Evolutionary conservation across 495 filamentous ascomycete genomes (phyloP).

Genomic region (Penicillium pancosmium): DNA sequence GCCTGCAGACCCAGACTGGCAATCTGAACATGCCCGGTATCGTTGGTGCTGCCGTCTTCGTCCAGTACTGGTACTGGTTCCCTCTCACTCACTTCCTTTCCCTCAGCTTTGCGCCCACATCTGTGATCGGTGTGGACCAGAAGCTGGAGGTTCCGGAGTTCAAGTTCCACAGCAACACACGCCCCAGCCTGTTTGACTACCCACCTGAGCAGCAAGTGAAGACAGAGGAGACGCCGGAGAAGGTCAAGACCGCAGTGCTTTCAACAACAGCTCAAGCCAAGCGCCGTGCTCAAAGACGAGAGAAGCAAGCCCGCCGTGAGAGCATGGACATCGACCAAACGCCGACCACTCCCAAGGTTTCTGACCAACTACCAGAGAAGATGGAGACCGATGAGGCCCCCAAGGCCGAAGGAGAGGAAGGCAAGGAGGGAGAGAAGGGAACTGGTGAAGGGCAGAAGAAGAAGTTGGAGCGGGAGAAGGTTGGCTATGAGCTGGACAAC

Average conservation of each 20-base stretch:
- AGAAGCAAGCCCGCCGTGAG: constrained; percentile 70
- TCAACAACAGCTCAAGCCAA: constrained; percentile 97
- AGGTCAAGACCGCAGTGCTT: constrained; percentile 93
- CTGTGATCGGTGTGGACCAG: constrained; percentile 91
- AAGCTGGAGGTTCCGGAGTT: constrained; percentile 93
- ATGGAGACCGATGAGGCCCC: constrained; percentile 85
- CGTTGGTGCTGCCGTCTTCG: constrained; percentile 97
- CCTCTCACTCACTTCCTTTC: constrained; percentile 97
- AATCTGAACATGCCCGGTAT: constrained; percentile 98
- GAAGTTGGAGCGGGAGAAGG: constrained; percentile 93
- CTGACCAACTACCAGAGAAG: constrained; percentile 67
- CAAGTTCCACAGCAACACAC: constrained; percentile 93
- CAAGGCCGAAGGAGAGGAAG: constrained; percentile 61
- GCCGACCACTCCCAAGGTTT: constrained; percentile 74
- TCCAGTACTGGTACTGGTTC: constrained; percentile 99
- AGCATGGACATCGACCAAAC: constrained; percentile 88
- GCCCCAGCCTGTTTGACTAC: constrained; percentile 96
- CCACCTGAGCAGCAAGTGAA: constrained; percentile 95
- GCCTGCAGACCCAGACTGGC: constrained; percentile 94
- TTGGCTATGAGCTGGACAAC: constrained; percentile 94
- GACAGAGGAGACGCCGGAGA: constrained; percentile 86
- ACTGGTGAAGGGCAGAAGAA: constrained; percentile 63
- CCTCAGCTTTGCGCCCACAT: constrained; percentile 88
- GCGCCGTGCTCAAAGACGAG: constrained; percentile 78
- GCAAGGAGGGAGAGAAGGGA: constrained; percentile 68